Percentiles rank a stretch among this genome's conserved stretches.
Conservation (phyloP, 805 yeast species). For the Priceomyces medius region DNA sequence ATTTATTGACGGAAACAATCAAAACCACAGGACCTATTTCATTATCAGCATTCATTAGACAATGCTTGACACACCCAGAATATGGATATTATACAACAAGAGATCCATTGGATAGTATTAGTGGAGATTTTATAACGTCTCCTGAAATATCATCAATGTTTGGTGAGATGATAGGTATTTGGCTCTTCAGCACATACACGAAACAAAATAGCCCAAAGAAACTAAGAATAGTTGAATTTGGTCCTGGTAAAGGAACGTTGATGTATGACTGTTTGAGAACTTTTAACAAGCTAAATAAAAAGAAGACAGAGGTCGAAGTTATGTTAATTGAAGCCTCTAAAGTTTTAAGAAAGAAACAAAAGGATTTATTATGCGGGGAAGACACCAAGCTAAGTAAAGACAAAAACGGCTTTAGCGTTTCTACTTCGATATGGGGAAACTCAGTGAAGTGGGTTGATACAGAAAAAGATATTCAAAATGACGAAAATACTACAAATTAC, state of each 20-base stretch:
- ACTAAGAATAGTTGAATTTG: constrained; percentile 67
- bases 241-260: constrained; percentile 83
- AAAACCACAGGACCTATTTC: constrained; percentile 76
- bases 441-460: constrained; percentile 60
- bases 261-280: constrained; percentile 61
- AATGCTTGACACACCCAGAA: constrained; percentile 74
- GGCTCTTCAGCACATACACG: constrained; percentile 61
- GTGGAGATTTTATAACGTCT: constrained; percentile 80
- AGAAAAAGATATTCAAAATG: constrained; percentile 42
- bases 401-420: constrained; percentile 32
- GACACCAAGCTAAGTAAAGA: constrained; percentile 15
- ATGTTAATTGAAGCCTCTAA: constrained; percentile 72
- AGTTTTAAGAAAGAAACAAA: constrained; percentile 58
- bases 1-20: constrained; percentile 47
- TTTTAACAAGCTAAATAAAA: constrained; percentile 40
- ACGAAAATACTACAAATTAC: constrained; percentile 48
- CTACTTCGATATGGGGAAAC: constrained; percentile 52
- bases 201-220: constrained; percentile 51
- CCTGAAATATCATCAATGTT: constrained; percentile 87
- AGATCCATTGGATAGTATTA: constrained; percentile 60
- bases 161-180: constrained; percentile 81
- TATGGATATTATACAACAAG: constrained; percentile 77
- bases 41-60: constrained; percentile 72
- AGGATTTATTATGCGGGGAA: constrained; percentile 45
- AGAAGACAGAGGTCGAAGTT: constrained; percentile 37